Conservation (phyloP, 345 rosid species). For the Anacardium occidentale region DNA sequence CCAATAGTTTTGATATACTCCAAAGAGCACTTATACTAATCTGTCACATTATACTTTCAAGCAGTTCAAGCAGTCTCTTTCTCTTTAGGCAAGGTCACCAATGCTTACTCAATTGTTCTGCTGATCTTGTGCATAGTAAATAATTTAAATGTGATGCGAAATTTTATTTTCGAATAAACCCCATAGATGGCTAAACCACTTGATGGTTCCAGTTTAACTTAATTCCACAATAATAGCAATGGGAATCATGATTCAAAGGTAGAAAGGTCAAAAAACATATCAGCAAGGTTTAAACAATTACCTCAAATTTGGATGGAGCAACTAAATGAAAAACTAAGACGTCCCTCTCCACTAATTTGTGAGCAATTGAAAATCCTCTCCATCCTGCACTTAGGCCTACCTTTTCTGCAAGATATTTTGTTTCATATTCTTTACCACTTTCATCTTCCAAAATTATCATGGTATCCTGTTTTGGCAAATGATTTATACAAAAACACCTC, state of each 20-base stretch:
- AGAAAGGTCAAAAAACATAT: not conserved
- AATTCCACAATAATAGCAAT: not conserved
- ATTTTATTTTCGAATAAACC: not conserved
- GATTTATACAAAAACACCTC: constrained; percentile 26
- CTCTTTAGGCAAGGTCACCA: not conserved
- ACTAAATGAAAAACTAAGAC: constrained; percentile 58
- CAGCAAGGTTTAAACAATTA: constrained; percentile 5
- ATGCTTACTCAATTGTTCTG: not conserved
- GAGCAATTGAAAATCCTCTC: constrained; percentile 58
- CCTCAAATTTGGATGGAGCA: constrained; percentile 55
- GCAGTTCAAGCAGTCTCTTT: too few species aligned
- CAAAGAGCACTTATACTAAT: too few species aligned
- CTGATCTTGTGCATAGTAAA: not conserved
- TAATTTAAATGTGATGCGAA: not conserved
- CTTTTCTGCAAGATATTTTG: constrained; percentile 51
- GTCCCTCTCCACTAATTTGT: constrained; percentile 56
- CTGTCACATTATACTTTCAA: too few species aligned
- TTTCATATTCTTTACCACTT: constrained; percentile 33
- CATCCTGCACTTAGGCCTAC: constrained; percentile 67
- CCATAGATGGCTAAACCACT: not conserved
- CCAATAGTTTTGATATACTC: too few species aligned
- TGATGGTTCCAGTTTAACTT: not conserved
- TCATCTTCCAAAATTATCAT: constrained; percentile 52
- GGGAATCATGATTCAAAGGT: not conserved
- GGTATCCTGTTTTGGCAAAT: constrained; percentile 39